Base-by-base conservation (phyloP, 148 eudicot species). In the Euryodendron excelsum region DNA sequence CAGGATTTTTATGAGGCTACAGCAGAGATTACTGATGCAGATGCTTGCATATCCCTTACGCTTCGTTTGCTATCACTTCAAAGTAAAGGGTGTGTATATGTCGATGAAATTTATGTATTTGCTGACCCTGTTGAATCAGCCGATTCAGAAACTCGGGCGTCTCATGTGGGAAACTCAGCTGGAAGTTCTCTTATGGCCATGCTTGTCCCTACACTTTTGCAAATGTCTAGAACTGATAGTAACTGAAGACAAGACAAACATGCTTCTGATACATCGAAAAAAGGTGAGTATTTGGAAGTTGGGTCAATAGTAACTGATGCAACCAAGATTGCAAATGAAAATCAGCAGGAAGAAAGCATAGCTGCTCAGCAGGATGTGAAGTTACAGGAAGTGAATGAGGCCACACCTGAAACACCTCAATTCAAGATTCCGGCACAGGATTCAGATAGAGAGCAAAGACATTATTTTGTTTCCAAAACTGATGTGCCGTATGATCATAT, bases 1-100 rank as follows among this genome's bases (percentile, higher is more conserved):
- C 94, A 94, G 98, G 96, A 91, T 73, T 75, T 78, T 34, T 96
- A 85, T 55, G 99, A 96, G 87, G 98, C 99, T 76, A 91, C 99
- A 74, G 99, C 98, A 72, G 94, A 93, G 85, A 88, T 96, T 76
- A 89, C 90, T 65, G 98, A 96, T 93, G 88, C 84, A 77, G 94
- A 93, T 71, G 92, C 93, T 20, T 90, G 93, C 85, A 77, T 80
- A 50, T 88, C 89, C 55, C 80, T 96, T 45, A 89, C 94, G 12
- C 82, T 96, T 72, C 96, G 99, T 67, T 84, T 96, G 77, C 84
- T 91, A n/a, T 93, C 98, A 63, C 87, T 93, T 84, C 90, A 90
- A 84, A 90, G 74, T 67, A 90, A 92, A 77, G 90, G 82, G 75
- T 74, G 77, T 58, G 73, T 91, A 31, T 84, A 75, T 80, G 75